Evolutionary conservation across 139 green algal genomes (phyloP).

Genomic region (Klebsormidium nitens): DNA sequence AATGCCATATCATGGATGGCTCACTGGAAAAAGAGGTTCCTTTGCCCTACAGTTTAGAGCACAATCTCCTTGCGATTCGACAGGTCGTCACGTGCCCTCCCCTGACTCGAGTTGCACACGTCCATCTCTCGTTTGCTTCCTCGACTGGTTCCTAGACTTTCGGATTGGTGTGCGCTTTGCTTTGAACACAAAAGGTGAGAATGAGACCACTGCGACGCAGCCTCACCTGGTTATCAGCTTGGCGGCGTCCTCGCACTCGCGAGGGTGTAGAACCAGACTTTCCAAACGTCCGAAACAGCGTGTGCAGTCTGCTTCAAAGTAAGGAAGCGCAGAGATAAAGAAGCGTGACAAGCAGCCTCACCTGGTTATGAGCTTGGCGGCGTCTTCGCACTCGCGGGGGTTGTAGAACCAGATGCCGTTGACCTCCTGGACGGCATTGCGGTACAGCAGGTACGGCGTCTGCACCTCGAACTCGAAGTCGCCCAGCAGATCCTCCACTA

Average conservation of each 20-base stretch:
- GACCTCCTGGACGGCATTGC: slow-evolving; percentile 69
- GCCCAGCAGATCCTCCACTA: slow-evolving; percentile 60
- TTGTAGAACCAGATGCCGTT: slow-evolving; percentile 90
- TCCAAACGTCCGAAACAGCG: no score
- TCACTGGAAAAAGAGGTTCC: no score
- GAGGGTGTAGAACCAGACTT: background rate
- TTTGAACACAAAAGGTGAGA: background rate
- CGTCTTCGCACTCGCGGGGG: slow-evolving; percentile 57
- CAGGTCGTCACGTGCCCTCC: no score
- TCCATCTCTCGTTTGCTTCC: no score
- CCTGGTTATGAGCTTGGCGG: slow-evolving; percentile 54
- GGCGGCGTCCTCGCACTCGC: background rate
- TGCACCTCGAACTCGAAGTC: slow-evolving; percentile 70
- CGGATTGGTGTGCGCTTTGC: background rate
- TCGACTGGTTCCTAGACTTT: no score
- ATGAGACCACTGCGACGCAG: background rate
- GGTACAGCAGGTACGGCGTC: slow-evolving; percentile 79
- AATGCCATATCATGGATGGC: no score
- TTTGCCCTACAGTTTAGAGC: no score
- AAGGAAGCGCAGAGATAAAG: background rate
- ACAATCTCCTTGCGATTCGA: no score
- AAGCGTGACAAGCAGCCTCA: background rate
- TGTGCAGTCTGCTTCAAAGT: no score
- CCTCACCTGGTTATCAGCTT: background rate
- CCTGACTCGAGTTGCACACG: no score